Evolutionary conservation across 2,329 filamentous ascomycete genomes (phyloP).

Genomic region (Fusarium agapanthi): DNA sequence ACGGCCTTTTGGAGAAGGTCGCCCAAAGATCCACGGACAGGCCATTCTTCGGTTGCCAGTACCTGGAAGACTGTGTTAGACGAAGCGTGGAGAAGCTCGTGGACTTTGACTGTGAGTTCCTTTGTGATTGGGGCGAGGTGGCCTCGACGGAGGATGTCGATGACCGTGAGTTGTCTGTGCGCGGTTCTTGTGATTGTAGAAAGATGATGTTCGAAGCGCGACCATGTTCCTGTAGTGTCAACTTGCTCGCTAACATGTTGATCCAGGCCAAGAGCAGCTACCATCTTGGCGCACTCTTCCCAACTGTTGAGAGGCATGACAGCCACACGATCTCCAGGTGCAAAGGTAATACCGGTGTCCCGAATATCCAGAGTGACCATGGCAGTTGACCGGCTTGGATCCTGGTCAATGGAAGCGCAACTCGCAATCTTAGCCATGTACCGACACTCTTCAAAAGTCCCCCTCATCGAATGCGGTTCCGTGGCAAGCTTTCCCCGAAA

Average conservation of each 20-base stretch:
- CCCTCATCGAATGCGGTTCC: constrained; percentile 63
- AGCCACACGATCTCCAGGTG: constrained; percentile 61
- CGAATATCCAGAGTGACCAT: constrained; percentile 61
- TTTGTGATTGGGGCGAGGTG: constrained; percentile 62
- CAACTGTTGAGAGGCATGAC: constrained; percentile 65
- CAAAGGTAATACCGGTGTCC: constrained; percentile 62
- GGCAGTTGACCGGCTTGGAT: constrained; percentile 56
- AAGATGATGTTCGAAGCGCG: constrained; percentile 57
- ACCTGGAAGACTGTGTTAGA: constrained; percentile 60
- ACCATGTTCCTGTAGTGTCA: constrained; percentile 53
- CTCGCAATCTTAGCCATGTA: constrained; percentile 57
- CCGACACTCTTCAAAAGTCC: constrained; percentile 63
- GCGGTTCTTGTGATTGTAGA: constrained; percentile 47
- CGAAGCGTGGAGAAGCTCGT: constrained; percentile 58
- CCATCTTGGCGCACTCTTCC: constrained; percentile 64
- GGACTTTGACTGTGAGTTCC: constrained; percentile 58
- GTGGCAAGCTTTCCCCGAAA: constrained; percentile 56
- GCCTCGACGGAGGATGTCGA: constrained; percentile 60
- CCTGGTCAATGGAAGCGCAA: constrained; percentile 56
- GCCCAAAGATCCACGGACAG: constrained; percentile 59
- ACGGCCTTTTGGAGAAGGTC: constrained; percentile 60
- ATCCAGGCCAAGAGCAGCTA: constrained; percentile 59
- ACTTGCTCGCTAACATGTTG: constrained; percentile 55
- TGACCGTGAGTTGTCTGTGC: constrained; percentile 51
- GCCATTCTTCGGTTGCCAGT: constrained; percentile 60